A percentile compares a stretch with the other conserved stretches of the same genome.
These are phyloP conservation scores for Brassica rapa DNA, from an alignment of 345 rosid genomes.

Conservation along the genomic window DNA sequence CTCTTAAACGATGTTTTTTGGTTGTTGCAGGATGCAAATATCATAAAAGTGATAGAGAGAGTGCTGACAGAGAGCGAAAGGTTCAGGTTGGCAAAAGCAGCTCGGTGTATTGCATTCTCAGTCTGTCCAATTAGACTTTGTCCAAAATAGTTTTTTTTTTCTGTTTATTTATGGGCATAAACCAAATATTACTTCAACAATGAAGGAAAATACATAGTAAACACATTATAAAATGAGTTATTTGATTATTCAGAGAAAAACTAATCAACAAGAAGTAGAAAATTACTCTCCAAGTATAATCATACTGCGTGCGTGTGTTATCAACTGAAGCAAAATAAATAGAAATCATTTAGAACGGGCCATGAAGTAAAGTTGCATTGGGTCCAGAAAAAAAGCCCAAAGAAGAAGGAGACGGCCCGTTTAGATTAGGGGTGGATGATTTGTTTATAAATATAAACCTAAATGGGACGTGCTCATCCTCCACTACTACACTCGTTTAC, in stretches of 20 bases:
- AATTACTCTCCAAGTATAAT: no score
- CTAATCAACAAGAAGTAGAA: no score
- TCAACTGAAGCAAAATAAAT: no score
- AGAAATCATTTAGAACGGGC: no score
- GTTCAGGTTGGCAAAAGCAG: slow-evolving; percentile 87
- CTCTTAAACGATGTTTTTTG: not conserved
- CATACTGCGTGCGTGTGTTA: no score
- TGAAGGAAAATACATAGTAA: not conserved
- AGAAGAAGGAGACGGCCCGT: not conserved
- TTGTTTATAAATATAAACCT: not conserved
- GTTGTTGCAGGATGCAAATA: slow-evolving; percentile 65
- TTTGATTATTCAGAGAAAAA: not conserved
- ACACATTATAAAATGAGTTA: not conserved
- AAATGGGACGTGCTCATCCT: not conserved
- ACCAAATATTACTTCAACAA: not conserved
- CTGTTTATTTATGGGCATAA: not conserved
- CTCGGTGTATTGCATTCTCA: slow-evolving; percentile 86
- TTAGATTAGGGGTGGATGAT: not conserved
- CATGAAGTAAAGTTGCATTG: no score
- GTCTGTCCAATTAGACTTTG: slow-evolving; percentile 52
- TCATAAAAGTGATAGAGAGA: slow-evolving; percentile 87
- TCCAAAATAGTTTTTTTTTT: slow-evolving; percentile 53
- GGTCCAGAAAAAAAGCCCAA: no score
- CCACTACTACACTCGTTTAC: not conserved
- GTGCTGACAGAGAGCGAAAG: slow-evolving; percentile 74